phyloP scores from a whole-genome alignment of 768 basidiomycete species.

The Sistotremastrum niveocremeum region DNA sequence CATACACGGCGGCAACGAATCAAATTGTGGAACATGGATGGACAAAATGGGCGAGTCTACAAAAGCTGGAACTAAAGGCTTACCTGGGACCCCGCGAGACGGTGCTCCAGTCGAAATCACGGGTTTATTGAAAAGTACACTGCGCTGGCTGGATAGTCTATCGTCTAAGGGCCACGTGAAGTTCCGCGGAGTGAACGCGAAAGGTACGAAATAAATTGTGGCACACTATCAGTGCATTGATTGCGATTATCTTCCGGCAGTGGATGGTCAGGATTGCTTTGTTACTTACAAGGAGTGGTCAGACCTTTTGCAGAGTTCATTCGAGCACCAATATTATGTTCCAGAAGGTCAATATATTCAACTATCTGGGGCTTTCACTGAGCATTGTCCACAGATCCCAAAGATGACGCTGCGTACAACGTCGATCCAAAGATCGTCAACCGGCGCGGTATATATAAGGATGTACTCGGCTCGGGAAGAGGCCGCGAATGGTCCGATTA shows the following conservation, averaged over 20 bases:
- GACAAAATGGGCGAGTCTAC: constrained; percentile 95
- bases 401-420: constrained; percentile 56
- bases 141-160: constrained; percentile 76
- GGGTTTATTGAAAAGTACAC: constrained; percentile 81
- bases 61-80: constrained; percentile 85
- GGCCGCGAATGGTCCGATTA: constrained; percentile 96
- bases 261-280: constrained; percentile 49
- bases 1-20: constrained; percentile 70
- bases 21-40: constrained; percentile 95
- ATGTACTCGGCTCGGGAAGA: constrained; percentile 80
- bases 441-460: constrained; percentile 95
- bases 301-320: constrained; percentile 68
- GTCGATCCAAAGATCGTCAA: constrained; percentile 62
- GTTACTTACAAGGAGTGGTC: constrained; percentile 90
- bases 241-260: constrained; percentile 23
- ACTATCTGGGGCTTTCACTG: neutral
- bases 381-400: constrained; percentile 35
- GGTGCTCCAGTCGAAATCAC: constrained; percentile 95
- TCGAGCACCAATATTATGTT: constrained; percentile 86
- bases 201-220: constrained; percentile 35
- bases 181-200: constrained; percentile 76
- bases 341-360: constrained; percentile 45
- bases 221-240: neutral
- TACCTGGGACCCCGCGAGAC: constrained; percentile 93
- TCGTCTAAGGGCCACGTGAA: constrained; percentile 61